Percentiles rank a stretch among this genome's conserved stretches.
These are phyloP conservation scores for Trametes cubensis DNA, from an alignment of 768 basidiomycete species.

Conservation along the genomic window DNA sequence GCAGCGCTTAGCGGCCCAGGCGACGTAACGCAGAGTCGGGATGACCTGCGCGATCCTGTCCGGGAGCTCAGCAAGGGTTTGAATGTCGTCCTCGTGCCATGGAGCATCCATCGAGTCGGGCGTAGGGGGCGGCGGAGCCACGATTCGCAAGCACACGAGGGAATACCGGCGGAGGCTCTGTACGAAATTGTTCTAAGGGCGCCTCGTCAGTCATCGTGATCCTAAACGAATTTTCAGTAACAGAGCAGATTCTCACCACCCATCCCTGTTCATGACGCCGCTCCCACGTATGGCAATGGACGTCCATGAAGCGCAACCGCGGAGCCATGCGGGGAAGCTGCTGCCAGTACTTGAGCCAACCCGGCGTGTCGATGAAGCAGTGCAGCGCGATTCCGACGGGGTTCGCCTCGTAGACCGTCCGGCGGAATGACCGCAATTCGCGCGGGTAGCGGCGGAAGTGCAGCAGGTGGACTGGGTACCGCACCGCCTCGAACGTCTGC, in stretches of 20 bases:
- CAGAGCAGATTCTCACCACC: slow-evolving; percentile 1
- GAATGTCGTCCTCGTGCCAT: slow-evolving; percentile 17
- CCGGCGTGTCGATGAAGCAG: slow-evolving; percentile 11
- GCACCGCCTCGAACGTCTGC: neutral
- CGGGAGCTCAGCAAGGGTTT: slow-evolving; percentile 15
- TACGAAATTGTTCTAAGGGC: neutral
- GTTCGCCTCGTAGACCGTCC: slow-evolving; percentile 11
- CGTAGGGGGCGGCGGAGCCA: slow-evolving; percentile 13
- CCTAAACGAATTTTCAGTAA: neutral
- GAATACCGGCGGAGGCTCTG: slow-evolving; percentile 12
- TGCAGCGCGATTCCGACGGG: slow-evolving; percentile 19
- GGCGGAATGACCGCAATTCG: slow-evolving; percentile 8
- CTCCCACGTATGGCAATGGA: slow-evolving; percentile 20
- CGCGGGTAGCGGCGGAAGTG: slow-evolving; percentile 16
- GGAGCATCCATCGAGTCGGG: slow-evolving; percentile 8
- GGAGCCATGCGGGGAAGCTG: slow-evolving; percentile 13
- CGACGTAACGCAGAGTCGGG: slow-evolving; percentile 18
- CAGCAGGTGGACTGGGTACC: slow-evolving; percentile 14
- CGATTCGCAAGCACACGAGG: slow-evolving; percentile 14
- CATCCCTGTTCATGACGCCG: slow-evolving; percentile 9
- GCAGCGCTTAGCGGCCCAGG: slow-evolving; percentile 19
- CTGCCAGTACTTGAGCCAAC: slow-evolving; percentile 17
- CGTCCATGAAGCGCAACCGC: slow-evolving; percentile 14
- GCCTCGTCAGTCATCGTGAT: neutral
- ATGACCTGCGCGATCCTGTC: slow-evolving; percentile 12